Evolutionary conservation across 2,329 filamentous ascomycete genomes (phyloP).

Genomic region (Cryphonectria naterciae): DNA sequence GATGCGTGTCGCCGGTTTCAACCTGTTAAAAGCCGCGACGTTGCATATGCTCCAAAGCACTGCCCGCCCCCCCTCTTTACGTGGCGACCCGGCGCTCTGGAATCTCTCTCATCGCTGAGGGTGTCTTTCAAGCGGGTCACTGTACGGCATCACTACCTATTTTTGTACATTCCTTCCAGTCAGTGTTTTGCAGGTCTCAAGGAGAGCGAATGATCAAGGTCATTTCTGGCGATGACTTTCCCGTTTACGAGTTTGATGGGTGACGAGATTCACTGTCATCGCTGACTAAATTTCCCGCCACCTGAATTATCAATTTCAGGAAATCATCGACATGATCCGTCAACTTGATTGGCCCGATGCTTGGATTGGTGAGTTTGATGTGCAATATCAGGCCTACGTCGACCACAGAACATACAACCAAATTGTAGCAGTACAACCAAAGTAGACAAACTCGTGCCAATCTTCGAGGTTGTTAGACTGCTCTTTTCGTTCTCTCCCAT

Average conservation of each 20-base stretch:
- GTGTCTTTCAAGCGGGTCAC: background rate
- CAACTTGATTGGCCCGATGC: background rate
- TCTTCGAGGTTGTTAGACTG: too few relatives aligned
- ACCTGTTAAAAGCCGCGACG: slow-evolving; percentile 7
- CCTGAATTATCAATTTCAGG: background rate
- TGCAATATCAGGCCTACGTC: too few relatives aligned
- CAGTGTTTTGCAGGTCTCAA: background rate
- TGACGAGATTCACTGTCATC: background rate
- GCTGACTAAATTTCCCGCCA: background rate
- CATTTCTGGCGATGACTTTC: background rate
- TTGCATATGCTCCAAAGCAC: background rate
- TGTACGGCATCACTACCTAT: background rate
- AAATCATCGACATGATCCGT: background rate
- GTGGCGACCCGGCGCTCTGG: slow-evolving; percentile 14
- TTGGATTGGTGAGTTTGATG: background rate
- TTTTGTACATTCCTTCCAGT: background rate
- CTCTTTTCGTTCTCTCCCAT: too few relatives aligned
- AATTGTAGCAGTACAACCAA: too few relatives aligned
- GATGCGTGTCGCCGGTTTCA: background rate
- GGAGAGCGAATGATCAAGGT: background rate
- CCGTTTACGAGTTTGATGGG: background rate
- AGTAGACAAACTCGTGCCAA: too few relatives aligned
- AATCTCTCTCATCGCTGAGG: background rate
- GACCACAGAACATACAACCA: too few relatives aligned
- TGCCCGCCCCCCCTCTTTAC: background rate